Percentiles rank a stretch among this genome's conserved stretches.
phyloP scores from a whole-genome alignment of 1,284 basidiomycete species.

The Leccinum subrobustum region DNA sequence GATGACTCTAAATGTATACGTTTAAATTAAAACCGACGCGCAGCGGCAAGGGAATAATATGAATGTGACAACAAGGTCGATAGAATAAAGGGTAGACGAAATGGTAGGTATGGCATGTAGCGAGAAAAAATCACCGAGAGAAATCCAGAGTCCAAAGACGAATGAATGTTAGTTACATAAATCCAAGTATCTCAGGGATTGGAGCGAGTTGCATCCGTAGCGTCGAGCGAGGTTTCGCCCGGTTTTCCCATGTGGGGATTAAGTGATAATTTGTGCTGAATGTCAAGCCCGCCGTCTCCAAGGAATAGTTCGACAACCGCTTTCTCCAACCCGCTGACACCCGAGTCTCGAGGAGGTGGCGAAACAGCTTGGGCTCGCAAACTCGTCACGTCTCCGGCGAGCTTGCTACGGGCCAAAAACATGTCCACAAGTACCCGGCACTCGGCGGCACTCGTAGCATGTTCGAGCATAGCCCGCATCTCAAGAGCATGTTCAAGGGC shows the following conservation, averaged over 20 bases:
- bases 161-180: background rate
- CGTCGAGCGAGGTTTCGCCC: constrained; percentile 1
- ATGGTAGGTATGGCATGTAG: constrained; percentile 14
- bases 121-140: constrained; percentile 1
- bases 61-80: constrained; percentile 13
- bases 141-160: constrained; percentile 7
- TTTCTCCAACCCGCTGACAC: constrained; percentile 29
- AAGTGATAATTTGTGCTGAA: background rate
- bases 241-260: constrained; percentile 1
- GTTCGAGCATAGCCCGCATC: constrained; percentile 66
- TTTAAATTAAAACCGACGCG: constrained; percentile 16
- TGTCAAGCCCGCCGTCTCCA: constrained; percentile 32
- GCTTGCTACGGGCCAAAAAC: constrained; percentile 64
- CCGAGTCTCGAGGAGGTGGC: constrained; percentile 11
- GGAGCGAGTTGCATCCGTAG: background rate
- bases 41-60: constrained; percentile 13
- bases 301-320: constrained; percentile 53
- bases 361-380: constrained; percentile 2
- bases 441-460: constrained; percentile 76
- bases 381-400: constrained; percentile 25
- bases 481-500: constrained; percentile 53
- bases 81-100: constrained; percentile 18
- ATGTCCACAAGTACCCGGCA: constrained; percentile 83
- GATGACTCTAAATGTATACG: constrained; percentile 13
- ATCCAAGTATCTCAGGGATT: constrained; percentile 15